These are phyloP conservation scores for Claviceps humidiphila DNA, from an alignment of 2,329 filamentous ascomycete species.

Conservation along the genomic window DNA sequence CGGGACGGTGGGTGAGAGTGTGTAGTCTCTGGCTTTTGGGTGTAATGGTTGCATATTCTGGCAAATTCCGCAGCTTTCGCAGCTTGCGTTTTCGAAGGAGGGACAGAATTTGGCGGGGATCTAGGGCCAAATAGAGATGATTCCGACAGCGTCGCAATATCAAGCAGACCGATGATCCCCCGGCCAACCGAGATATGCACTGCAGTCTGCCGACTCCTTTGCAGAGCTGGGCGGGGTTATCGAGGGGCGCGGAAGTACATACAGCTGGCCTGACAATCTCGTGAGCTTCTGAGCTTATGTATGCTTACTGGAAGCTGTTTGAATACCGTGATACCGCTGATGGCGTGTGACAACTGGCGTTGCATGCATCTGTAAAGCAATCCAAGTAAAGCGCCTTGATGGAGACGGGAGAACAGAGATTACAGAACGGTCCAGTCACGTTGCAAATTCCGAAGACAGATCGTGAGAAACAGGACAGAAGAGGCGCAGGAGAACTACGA, in stretches of 20 bases:
- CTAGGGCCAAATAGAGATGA: neutral
- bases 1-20: conserved; percentile 1
- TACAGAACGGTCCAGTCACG: neutral
- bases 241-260: neutral
- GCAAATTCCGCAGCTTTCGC: conserved; percentile 1
- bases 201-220: neutral
- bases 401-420: neutral
- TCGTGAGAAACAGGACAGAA: neutral
- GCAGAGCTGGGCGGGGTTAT: neutral
- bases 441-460: neutral
- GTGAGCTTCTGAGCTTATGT: neutral
- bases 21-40: conserved; percentile 2
- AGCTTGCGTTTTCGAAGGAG: conserved; percentile 4
- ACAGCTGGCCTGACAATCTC: neutral
- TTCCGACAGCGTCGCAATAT: neutral
- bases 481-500: neutral
- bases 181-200: neutral
- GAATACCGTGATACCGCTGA: neutral
- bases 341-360: neutral
- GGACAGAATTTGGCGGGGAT: conserved; percentile 1
- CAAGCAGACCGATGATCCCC: neutral
- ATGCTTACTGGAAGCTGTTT: neutral
- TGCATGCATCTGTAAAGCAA: neutral
- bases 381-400: neutral
- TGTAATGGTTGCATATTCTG: conserved; percentile 5